Base-by-base conservation (phyloP, 2,329 filamentous ascomycete species). In the Calonectria pauciramosa region DNA sequence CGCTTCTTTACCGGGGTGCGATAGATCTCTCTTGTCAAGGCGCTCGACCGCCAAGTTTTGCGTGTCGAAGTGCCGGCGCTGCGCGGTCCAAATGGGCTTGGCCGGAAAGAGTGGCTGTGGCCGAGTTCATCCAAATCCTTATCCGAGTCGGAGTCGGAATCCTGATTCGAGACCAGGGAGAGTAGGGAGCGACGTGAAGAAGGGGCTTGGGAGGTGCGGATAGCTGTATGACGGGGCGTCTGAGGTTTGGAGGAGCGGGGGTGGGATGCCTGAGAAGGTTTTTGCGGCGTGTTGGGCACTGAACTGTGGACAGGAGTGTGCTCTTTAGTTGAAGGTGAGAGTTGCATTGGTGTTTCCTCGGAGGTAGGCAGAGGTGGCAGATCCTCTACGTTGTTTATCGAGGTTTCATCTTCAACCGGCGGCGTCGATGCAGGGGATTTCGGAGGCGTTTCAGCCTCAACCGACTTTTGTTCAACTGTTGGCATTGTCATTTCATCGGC, bases 121-220 rank as follows among this genome's bases (percentile, higher is more conserved):
- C 75, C 68, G 10, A 84, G 79, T 32, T 84, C 81, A 59, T 87
- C 82, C 16, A 85, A 83, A 23, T 86, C 85, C 44, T 86, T 84
- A 73, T 87, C 85, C 56, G 84, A 82, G 47, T 86, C 82, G 4
- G 85, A 84, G 36, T 87, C 86, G 30, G 86, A 86, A 68, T 88
- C 86, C 28, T 82, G 82, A 76, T 86, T 84, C 9, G 86, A 84
- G 14, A 88, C 78, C 71, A 89, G 84, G 30, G 87, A 88, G 56
- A 88, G 82, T 66, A 89, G 82, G 59, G 86, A 85, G 71, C 80
- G 82, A 32, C 80, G 82, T 60, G 83, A 82, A 4, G 82, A 84
- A 1, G 84, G 80, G 9, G 76, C 77, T 14, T 74, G 79, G n/a
- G 68, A 81, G 65, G 83, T 77, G 59, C 68, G 79, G 63, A 77